Percentiles rank a stretch among this genome's conserved stretches.
These are phyloP conservation scores for Brassica nigra DNA, from an alignment of 345 rosid genomes.

Conservation along the genomic window DNA sequence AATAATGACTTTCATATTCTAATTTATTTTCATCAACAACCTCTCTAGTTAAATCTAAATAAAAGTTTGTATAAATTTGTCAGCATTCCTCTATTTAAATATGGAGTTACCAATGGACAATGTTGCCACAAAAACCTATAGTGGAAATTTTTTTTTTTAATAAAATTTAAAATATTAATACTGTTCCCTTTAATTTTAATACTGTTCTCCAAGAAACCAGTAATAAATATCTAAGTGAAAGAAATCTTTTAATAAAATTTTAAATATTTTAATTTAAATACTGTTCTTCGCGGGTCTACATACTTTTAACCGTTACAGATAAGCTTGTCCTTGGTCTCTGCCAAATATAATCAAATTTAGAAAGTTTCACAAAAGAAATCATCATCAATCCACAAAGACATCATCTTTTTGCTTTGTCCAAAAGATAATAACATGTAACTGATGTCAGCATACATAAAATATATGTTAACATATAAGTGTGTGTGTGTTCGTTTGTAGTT, in stretches of 20 bases:
- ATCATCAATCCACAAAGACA: slow-evolving; percentile 31
- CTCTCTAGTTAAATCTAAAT: neutral
- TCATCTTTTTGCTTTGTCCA: slow-evolving; percentile 1
- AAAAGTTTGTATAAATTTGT: neutral
- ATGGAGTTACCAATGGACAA: neutral
- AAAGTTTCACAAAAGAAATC: slow-evolving; percentile 26
- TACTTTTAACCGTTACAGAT: slow-evolving; percentile 18
- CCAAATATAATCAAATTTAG: slow-evolving; percentile 24
- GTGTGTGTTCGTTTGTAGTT: too few species aligned
- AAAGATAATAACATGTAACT: neutral
- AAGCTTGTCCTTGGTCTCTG: slow-evolving; percentile 30
- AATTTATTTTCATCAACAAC: neutral
- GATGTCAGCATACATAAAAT: neutral
- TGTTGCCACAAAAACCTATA: neutral
- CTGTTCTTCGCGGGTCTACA: slow-evolving; percentile 24
- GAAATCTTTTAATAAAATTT: neutral
- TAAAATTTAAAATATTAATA: too few species aligned
- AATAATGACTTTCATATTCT: neutral
- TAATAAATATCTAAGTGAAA: neutral
- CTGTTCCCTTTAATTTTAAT: too few species aligned
- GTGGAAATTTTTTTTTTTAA: too few species aligned
- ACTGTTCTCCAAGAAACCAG: neutral
- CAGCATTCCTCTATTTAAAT: neutral
- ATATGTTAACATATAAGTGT: neutral
- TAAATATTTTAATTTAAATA: neutral